Conservation (phyloP, 345 rosid species). For the Acer saccharum region DNA sequence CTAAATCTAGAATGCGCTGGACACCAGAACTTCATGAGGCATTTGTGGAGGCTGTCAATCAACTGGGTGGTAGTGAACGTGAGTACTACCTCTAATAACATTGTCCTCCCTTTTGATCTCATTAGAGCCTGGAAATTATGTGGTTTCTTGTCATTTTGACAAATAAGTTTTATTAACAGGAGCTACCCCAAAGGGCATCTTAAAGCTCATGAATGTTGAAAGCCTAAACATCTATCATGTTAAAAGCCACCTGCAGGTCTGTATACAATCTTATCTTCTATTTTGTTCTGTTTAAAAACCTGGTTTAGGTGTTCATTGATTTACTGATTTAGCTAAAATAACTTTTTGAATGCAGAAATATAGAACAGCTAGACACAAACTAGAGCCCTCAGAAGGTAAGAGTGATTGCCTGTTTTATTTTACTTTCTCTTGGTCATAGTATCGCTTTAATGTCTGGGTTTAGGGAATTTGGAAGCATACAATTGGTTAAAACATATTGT, state of each 20-base stretch:
- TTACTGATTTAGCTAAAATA: slow-evolving; percentile 15
- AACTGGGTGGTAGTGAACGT: slow-evolving; percentile 92
- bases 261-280: slow-evolving; percentile 7
- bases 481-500: slow-evolving; percentile 18
- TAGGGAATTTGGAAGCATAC: background rate
- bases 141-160: slow-evolving; percentile 14
- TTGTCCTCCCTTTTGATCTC: slow-evolving; percentile 3
- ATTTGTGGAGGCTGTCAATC: slow-evolving; percentile 87
- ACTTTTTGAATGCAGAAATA: slow-evolving; percentile 66
- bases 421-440: background rate
- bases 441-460: background rate
- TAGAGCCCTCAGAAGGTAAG: slow-evolving; percentile 65
- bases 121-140: slow-evolving; percentile 10
- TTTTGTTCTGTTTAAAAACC: slow-evolving; percentile 13
- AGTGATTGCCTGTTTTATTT: slow-evolving; percentile 19
- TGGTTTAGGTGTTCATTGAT: slow-evolving; percentile 7
- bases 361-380: slow-evolving; percentile 87
- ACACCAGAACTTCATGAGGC: slow-evolving; percentile 94
- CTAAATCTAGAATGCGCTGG: slow-evolving; percentile 94
- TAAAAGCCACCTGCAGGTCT: slow-evolving; percentile 96
- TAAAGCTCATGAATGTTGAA: slow-evolving; percentile 77
- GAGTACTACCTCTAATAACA: slow-evolving; percentile 30
- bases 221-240: slow-evolving; percentile 92
- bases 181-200: slow-evolving; percentile 91
- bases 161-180: slow-evolving; percentile 46